These are phyloP conservation scores for Dacryopinax spathularia DNA, from an alignment of 768 basidiomycete genomes.

Conservation along the genomic window DNA sequence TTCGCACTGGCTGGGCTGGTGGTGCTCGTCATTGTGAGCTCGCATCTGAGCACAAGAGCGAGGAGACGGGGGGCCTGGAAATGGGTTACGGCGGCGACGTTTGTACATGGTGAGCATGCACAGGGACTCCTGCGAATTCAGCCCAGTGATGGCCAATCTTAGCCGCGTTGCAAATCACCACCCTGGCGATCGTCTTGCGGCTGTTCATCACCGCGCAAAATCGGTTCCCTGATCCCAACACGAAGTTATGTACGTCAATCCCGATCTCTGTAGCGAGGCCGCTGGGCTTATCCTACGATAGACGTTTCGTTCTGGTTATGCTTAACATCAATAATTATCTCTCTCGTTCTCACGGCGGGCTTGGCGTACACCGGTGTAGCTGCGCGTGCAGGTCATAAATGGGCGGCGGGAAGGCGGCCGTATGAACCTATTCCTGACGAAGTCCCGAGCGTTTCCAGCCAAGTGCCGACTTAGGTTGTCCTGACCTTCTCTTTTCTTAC, in stretches of 20 bases:
- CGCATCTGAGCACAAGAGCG: not conserved
- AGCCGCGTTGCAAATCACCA: not conserved
- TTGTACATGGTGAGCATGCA: not conserved
- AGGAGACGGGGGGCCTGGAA: not conserved
- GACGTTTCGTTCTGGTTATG: not conserved
- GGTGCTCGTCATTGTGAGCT: not conserved
- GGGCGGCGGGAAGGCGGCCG: not conserved
- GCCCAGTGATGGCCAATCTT: not conserved
- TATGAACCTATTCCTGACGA: not conserved
- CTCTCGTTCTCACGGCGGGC: not conserved
- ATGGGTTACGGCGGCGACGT: not conserved
- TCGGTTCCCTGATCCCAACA: not conserved
- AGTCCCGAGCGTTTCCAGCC: not conserved
- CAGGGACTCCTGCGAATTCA: too few relatives aligned
- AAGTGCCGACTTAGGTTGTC: too few relatives aligned
- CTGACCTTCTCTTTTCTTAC: too few relatives aligned
- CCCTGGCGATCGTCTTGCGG: not conserved
- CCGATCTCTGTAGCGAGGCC: not conserved
- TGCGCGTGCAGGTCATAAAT: not conserved
- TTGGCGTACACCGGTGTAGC: not conserved
- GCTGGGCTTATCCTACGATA: not conserved
- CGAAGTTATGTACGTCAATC: not conserved
- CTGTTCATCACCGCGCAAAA: not conserved
- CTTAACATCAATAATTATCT: not conserved
- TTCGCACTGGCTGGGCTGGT: not conserved